A percentile compares a stretch with the other conserved stretches of the same genome.
Evolutionary conservation across 257 asterid species (phyloP).

Genomic region (Gynochthodes officinalis): DNA sequence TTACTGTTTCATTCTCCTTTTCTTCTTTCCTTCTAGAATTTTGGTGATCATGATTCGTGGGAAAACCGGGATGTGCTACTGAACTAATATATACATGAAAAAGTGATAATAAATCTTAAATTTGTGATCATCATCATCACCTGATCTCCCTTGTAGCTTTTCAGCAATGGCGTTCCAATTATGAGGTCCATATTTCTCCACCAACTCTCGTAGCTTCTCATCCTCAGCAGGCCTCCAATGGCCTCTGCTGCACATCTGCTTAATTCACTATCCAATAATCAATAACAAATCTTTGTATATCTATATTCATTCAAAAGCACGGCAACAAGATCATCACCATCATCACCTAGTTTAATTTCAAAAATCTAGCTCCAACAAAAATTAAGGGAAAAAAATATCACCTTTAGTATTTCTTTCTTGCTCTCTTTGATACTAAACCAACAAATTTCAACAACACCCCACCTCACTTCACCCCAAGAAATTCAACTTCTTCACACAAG

Average conservation of each 20-base stretch:
- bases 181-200: conserved; percentile 86
- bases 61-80: background rate
- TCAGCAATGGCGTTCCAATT: conserved; percentile 96
- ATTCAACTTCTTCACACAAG: background rate
- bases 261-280: background rate
- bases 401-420: background rate
- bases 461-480: conserved; percentile 1
- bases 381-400: background rate
- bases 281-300: background rate
- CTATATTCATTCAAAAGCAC: too few species aligned
- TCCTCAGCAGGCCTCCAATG: conserved; percentile 98
- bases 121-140: conserved; percentile 22
- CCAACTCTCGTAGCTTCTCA: conserved; percentile 71
- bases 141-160: conserved; percentile 88
- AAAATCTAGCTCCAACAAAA: background rate
- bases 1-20: background rate
- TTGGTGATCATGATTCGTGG: background rate
- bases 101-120: background rate
- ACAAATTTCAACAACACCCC: conserved; percentile 8
- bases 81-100: background rate
- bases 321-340: background rate
- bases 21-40: too few species aligned
- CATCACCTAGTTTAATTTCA: background rate
- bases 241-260: conserved; percentile 65
- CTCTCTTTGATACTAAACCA: background rate